Evolutionary conservation across 2,329 filamentous ascomycete species (phyloP), one percentile per base, ranked within the genome.

Genomic region (Colletotrichum tropicicola): DNA sequence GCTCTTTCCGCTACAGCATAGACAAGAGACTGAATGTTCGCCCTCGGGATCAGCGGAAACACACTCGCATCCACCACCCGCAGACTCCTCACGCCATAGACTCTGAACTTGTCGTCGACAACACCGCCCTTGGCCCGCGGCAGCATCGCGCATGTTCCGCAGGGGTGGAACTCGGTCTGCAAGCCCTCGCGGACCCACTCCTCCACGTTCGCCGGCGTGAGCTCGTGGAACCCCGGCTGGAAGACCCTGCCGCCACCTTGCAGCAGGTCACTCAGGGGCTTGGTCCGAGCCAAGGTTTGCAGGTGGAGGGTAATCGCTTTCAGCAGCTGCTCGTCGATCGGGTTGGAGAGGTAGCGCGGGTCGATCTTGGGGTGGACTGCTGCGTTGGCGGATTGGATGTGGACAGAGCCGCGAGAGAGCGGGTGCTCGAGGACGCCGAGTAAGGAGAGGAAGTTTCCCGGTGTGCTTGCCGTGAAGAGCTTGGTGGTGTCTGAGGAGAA

Each of bases 1-100:
- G 65, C 74, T 32, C 73, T 72, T 47, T 76, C 74, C 0, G 77
- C 78, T 12, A 79, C 74, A 4, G 75, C 77, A 49, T 79, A 80
- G 0, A 79, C 71, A 0, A 77, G 73, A 0, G 72, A 71, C 43
- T 75, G 73, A 1, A 75, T 70, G 45, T 79, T 76, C 0, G 72
- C 73, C 9, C 72, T 71, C 8, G 69, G 69, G 23, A 73, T 72
- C 0, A 76, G 28, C n/a, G 74, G 74, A 59, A 76, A 73, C 2
- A 77, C 44, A 28, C 73, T 75, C 4, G 74, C 74, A 27, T 77
- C 75, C 1, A 73, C 64, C 0, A 77, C 72, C 5, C 74, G 63
- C 8, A 77, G 44, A 0, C 66, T 67, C 27, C 64, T 53, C 0
- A 77, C 71, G 0, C 75, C 74, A 17, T 76, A 73, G 0, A 77